phyloP scores from a whole-genome alignment of 352 stramenopile genomes.

The Phytophthora sansomeana region DNA sequence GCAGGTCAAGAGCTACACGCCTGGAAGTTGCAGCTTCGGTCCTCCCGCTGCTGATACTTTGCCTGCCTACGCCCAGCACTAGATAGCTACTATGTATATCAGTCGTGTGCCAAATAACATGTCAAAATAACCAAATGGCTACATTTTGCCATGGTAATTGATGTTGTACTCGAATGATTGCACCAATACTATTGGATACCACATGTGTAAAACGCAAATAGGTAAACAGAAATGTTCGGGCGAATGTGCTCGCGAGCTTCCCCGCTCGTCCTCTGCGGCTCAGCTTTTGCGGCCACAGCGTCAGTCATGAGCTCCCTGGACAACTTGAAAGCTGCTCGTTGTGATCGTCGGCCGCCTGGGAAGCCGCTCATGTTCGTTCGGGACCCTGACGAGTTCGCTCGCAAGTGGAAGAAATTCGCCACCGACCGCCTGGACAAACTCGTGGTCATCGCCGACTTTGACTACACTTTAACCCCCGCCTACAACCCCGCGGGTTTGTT shows the following conservation, averaged over 20 bases:
- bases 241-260: constrained; percentile 35
- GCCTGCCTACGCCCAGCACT: constrained; percentile 28
- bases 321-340: not conserved
- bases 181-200: not conserved
- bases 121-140: too few species aligned
- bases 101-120: too few species aligned
- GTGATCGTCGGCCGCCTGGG: constrained; percentile 28
- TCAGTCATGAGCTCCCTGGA: not conserved
- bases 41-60: constrained; percentile 34
- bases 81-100: too few species aligned
- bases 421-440: constrained; percentile 72
- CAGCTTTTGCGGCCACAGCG: constrained; percentile 8
- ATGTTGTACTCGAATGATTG: not conserved
- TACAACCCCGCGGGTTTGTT: constrained; percentile 57
- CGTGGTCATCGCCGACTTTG: constrained; percentile 86
- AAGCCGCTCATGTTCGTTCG: constrained; percentile 53
- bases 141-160: too few species aligned
- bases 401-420: constrained; percentile 82
- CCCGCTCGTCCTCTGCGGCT: constrained; percentile 17
- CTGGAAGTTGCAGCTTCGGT: constrained; percentile 46
- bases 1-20: too few species aligned
- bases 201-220: too few species aligned
- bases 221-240: not conserved
- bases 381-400: constrained; percentile 62
- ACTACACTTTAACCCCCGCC: constrained; percentile 81